Evolutionary conservation across 108 stramenopile genomes (phyloP).

Genomic region (Discostella stelligeroides): DNA sequence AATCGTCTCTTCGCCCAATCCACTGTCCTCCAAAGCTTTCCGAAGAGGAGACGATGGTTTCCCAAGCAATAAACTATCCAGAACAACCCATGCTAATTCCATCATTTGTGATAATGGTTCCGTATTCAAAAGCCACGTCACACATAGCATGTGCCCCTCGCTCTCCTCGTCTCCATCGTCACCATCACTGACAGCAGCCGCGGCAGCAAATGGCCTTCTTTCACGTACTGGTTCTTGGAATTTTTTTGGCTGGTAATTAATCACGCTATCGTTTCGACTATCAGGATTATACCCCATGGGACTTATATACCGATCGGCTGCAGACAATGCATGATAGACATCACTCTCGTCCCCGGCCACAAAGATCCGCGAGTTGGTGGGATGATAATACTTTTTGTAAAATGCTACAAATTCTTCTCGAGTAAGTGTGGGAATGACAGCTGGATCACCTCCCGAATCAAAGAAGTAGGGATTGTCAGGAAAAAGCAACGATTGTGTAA

Average conservation of each 20-base stretch:
- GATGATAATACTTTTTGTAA: conserved; percentile 90
- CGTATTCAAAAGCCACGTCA: conserved; percentile 91
- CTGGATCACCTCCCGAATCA: conserved; percentile 90
- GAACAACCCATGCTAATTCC: conserved; percentile 72
- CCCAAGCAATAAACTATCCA: conserved; percentile 84
- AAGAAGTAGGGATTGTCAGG: conserved; percentile 84
- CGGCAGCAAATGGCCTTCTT: conserved; percentile 59
- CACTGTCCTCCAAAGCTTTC: conserved; percentile 48
- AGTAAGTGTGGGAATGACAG: conserved; percentile 78
- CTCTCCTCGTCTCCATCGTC: conserved; percentile 13
- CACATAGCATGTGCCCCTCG: conserved; percentile 65
- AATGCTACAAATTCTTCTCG: conserved; percentile 85
- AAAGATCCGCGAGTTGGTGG: conserved; percentile 90
- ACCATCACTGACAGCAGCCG: conserved; percentile 26
- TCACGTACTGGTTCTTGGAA: conserved; percentile 45
- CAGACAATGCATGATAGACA: conserved; percentile 67
- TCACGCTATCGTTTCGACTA: conserved; percentile 40
- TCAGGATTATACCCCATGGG: conserved; percentile 57
- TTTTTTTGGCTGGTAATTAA: conserved; percentile 46
- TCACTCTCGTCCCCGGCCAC: conserved; percentile 89
- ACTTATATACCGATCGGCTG: conserved; percentile 52
- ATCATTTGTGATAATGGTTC: conserved; percentile 65
- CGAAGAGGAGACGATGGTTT: conserved; percentile 64
- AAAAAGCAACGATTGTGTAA: conserved; percentile 80
- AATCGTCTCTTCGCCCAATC: conserved; percentile 55